Evolutionary conservation across 805 yeast genomes (phyloP), one percentile per base, ranked within the genome.

Genomic region (Yarrowia hollandica): DNA sequence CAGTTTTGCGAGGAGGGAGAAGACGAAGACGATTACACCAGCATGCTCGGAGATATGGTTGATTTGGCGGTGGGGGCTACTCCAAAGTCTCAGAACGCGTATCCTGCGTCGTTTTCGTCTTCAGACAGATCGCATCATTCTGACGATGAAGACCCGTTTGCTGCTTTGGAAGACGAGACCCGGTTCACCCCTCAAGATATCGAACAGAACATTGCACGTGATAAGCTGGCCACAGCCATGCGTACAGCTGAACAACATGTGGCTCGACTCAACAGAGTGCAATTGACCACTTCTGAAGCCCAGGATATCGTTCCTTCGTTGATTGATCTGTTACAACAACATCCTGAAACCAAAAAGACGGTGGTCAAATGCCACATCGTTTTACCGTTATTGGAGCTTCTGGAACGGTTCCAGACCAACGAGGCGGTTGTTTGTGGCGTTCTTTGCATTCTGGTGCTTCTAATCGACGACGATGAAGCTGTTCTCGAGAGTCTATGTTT

Each of bases 1-100:
- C 58, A 37, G 44, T 35, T 35, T 18, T 37, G 58, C 14, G 58
- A 52, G 8, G 63, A 63, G 11, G 58, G 34, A 14, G 64, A 64
- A 11, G 64, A 62, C 5, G 64, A 60, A 16, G 65, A 61, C 16
- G 68, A 66, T 35, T 65, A 60, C 31, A 50, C 66, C 8, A 52
- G 59, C 7, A 63, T 61, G 21, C 61, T 64, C n/a, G 62, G 63
- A 15, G 37, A 28, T 18, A 35, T 28, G 34, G 58, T 10, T 3
- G 34, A 52, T 5, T 10, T 52, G 42, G 34, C n/a, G 22, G 63
- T 34, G 39, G 55, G 23, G 21, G 60, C 30, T 46, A 60, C 30
- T 50, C 33, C 55, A 7, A 48, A 48, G 30, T 31, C 39, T 11
- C 39, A 33, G 11, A 21, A 31, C 28, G 50, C 34, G 10, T 48